phyloP scores from a whole-genome alignment of 106 monocot species.

The Allium sativum region DNA sequence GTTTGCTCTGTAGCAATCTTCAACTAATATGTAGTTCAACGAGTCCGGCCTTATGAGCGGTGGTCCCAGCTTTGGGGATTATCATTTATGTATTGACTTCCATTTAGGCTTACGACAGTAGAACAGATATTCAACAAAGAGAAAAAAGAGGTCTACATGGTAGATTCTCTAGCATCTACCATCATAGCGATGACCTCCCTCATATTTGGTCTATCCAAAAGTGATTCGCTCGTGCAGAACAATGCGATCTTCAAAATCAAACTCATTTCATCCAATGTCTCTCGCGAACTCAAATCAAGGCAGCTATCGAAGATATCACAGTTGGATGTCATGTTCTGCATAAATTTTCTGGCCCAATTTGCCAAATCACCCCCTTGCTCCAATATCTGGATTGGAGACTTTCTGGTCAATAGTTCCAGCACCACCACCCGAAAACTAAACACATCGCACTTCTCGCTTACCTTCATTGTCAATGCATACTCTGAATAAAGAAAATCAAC shows the following conservation, averaged over 20 bases:
- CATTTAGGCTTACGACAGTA: too few species aligned
- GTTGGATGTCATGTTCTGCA: slow-evolving; percentile 10
- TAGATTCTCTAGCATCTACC: slow-evolving; percentile 44
- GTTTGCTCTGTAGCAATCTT: too few species aligned
- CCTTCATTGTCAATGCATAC: slow-evolving; percentile 89
- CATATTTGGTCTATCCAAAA: slow-evolving; percentile 64
- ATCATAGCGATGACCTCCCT: slow-evolving; percentile 77
- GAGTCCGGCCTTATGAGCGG: too few species aligned
- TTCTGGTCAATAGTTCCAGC: slow-evolving; percentile 64
- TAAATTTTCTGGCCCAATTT: slow-evolving; percentile 55
- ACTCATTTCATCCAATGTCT: slow-evolving; percentile 46
- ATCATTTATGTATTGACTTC: too few species aligned
- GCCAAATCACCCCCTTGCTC: slow-evolving; percentile 68
- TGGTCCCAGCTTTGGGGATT: too few species aligned
- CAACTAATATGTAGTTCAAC: too few species aligned
- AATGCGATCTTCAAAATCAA: slow-evolving; percentile 68
- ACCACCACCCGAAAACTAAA: slow-evolving; percentile 81
- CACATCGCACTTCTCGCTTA: slow-evolving; percentile 77
- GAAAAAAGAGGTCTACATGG: not conserved
- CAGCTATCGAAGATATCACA: slow-evolving; percentile 42
- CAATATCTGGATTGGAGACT: slow-evolving; percentile 54
- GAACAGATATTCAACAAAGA: too few species aligned
- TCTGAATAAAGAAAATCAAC: slow-evolving; percentile 30
- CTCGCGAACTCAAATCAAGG: slow-evolving; percentile 39
- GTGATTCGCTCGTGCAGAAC: slow-evolving; percentile 70